Percentiles rank a stretch among this genome's conserved stretches.
phyloP scores from a whole-genome alignment of 495 filamentous ascomycete species.

The Friedmanniomyces simplex region DNA sequence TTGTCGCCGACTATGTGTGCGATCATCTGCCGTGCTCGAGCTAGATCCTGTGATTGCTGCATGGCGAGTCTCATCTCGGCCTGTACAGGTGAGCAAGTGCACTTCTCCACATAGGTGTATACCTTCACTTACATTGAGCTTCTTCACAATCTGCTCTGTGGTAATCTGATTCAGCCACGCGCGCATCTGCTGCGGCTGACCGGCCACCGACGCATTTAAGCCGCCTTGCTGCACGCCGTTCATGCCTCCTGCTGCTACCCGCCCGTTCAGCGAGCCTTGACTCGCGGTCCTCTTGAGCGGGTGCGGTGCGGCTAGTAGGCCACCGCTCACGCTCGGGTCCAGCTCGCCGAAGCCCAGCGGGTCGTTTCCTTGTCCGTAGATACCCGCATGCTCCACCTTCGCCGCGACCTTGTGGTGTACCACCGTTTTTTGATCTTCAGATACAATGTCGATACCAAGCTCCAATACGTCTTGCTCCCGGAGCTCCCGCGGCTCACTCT shows the following conservation, averaged over 20 bases:
- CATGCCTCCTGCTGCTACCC: slow-evolving; percentile 31
- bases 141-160: slow-evolving; percentile 90
- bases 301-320: slow-evolving; percentile 53
- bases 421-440: slow-evolving; percentile 94
- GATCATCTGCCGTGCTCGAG: slow-evolving; percentile 71
- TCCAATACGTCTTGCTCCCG: slow-evolving; percentile 81
- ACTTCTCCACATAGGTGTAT: neutral
- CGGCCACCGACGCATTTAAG: slow-evolving; percentile 45
- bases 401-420: slow-evolving; percentile 97
- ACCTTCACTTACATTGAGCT: slow-evolving; percentile 62
- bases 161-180: slow-evolving; percentile 82
- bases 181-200: slow-evolving; percentile 59
- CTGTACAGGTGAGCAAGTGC: slow-evolving; percentile 37
- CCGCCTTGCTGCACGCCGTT: slow-evolving; percentile 33
- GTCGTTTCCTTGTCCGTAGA: slow-evolving; percentile 54
- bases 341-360: slow-evolving; percentile 82
- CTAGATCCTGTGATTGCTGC: slow-evolving; percentile 75
- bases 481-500: slow-evolving; percentile 88
- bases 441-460: slow-evolving; percentile 94
- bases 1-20: slow-evolving; percentile 56
- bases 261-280: slow-evolving; percentile 55
- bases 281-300: slow-evolving; percentile 51
- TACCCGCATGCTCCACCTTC: slow-evolving; percentile 87
- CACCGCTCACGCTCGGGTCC: slow-evolving; percentile 57
- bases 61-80: slow-evolving; percentile 78